Conservation (phyloP, 2,329 filamentous ascomycete genomes). For the Didymella sp. region DNA sequence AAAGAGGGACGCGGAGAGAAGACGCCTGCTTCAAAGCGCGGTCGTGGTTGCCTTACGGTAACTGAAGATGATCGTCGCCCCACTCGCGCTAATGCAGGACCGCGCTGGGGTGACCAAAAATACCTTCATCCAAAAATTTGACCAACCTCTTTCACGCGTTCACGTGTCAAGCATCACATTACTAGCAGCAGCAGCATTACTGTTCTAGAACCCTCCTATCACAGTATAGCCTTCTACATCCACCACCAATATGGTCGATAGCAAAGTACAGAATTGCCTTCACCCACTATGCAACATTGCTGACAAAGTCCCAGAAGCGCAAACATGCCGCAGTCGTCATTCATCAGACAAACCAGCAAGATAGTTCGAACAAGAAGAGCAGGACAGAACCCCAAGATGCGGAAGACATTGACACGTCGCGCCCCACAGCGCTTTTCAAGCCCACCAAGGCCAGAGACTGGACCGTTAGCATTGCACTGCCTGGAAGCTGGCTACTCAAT, state of each 20-base stretch:
- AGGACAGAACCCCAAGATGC: slow-evolving; percentile 22
- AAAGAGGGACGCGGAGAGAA: neutral
- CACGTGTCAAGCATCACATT: slow-evolving; percentile 11
- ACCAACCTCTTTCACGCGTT: slow-evolving; percentile 20
- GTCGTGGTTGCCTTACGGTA: slow-evolving; percentile 17
- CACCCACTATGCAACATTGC: neutral
- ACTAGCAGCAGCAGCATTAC: neutral
- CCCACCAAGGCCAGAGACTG: slow-evolving; percentile 70
- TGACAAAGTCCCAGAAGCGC: slow-evolving; percentile 28
- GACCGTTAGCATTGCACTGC: slow-evolving; percentile 79
- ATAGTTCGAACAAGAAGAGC: slow-evolving; percentile 28
- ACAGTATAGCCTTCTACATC: neutral
- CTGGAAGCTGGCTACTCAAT: slow-evolving; percentile 72
- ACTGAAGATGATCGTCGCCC: slow-evolving; percentile 6
- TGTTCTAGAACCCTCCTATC: neutral
- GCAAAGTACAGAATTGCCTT: slow-evolving; percentile 3
- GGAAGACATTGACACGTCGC: slow-evolving; percentile 61
- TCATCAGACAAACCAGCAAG: slow-evolving; percentile 23
- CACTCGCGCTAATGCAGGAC: slow-evolving; percentile 23
- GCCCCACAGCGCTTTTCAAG: slow-evolving; percentile 72
- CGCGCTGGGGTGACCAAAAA: slow-evolving; percentile 20
- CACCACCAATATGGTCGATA: slow-evolving; percentile 14
- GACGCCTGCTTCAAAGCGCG: neutral
- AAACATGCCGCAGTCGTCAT: slow-evolving; percentile 31
- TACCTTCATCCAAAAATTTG: slow-evolving; percentile 12